Conservation (phyloP, 495 filamentous ascomycete species). For the Neurospora tetrasperma region DNA sequence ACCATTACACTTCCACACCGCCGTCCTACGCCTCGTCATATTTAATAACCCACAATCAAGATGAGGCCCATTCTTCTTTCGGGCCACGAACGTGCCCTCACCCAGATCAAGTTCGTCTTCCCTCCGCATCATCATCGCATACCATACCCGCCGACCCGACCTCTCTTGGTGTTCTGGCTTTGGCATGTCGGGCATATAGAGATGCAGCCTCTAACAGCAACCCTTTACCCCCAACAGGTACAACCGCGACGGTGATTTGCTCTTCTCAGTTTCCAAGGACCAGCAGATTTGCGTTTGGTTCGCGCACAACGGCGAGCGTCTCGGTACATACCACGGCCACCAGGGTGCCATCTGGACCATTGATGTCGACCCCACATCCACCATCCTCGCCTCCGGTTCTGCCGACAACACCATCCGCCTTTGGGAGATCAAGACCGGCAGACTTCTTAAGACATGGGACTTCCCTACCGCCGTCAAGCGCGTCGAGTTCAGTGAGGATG, state of each 20-base stretch:
- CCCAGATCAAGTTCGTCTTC: slow-evolving; percentile 77
- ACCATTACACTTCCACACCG: slow-evolving; percentile 1
- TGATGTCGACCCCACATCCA: slow-evolving; percentile 90
- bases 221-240: slow-evolving; percentile 43
- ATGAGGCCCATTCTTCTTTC: slow-evolving; percentile 95
- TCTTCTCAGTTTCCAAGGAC: slow-evolving; percentile 97
- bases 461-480: slow-evolving; percentile 93
- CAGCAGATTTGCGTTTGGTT: slow-evolving; percentile 94
- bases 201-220: slow-evolving; percentile 7
- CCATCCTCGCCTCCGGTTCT: slow-evolving; percentile 85
- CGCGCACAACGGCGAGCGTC: slow-evolving; percentile 84
- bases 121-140: background rate
- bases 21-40: background rate
- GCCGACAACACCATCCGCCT: slow-evolving; percentile 97
- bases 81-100: slow-evolving; percentile 97
- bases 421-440: slow-evolving; percentile 93
- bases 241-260: slow-evolving; percentile 91
- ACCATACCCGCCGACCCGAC: background rate
- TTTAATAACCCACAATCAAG: slow-evolving; percentile 16
- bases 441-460: slow-evolving; percentile 90
- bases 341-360: slow-evolving; percentile 98
- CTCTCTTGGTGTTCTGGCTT: background rate
- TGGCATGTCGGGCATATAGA: background rate
- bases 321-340: slow-evolving; percentile 94
- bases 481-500: slow-evolving; percentile 92